A percentile compares a stretch with the other conserved stretches of the same genome.
phyloP scores from a whole-genome alignment of 2,329 filamentous ascomycete species.

The Incumbomyces delicatus region DNA sequence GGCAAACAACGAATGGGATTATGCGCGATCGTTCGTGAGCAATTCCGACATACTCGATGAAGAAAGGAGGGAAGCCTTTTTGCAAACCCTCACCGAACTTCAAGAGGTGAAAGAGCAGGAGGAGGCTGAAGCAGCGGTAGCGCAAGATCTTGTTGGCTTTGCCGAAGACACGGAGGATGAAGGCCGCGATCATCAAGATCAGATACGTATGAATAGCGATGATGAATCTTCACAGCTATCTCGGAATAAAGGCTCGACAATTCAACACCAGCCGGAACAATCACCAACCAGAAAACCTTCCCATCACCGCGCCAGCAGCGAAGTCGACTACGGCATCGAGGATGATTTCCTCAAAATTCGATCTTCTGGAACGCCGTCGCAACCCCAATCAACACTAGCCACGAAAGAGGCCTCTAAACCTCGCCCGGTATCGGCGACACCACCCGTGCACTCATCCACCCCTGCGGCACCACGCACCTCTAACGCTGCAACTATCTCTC shows the following conservation, averaged over 20 bases:
- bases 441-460: constrained; percentile 1
- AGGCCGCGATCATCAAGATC: constrained; percentile 38
- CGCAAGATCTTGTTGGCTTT: constrained; percentile 24
- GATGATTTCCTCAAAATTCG: constrained; percentile 33
- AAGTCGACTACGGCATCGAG: constrained; percentile 62
- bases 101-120: constrained; percentile 66
- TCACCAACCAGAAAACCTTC: constrained; percentile 26
- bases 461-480: constrained; percentile 7
- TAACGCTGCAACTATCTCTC: not conserved
- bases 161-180: constrained; percentile 54
- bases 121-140: constrained; percentile 8
- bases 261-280: constrained; percentile 18
- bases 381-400: not conserved
- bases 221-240: constrained; percentile 25
- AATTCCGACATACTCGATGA: constrained; percentile 83
- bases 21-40: constrained; percentile 80
- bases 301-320: constrained; percentile 49
- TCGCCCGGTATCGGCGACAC: not conserved
- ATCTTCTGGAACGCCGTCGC: not conserved
- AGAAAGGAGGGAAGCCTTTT: constrained; percentile 77
- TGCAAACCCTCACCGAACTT: constrained; percentile 73
- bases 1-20: constrained; percentile 91
- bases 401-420: not conserved
- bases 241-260: constrained; percentile 16
- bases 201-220: constrained; percentile 28